phyloP scores from a whole-genome alignment of 106 monocot species.

The Allium sativum region DNA sequence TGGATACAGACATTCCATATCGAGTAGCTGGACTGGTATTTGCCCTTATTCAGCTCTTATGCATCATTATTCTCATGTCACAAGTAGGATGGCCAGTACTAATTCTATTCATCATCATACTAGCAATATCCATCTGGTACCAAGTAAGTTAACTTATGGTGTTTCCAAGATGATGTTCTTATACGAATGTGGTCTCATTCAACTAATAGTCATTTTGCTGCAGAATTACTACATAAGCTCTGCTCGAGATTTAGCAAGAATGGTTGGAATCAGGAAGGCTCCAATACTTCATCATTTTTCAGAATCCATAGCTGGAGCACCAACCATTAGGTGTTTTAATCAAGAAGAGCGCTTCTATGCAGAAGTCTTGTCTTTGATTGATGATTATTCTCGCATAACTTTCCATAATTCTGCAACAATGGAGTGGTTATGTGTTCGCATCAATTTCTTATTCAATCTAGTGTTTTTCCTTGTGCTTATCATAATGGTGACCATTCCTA shows the following conservation, averaged over 20 bases:
- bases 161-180: neutral
- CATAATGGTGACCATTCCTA: constrained; percentile 60
- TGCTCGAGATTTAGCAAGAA: constrained; percentile 81
- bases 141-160: constrained; percentile 34
- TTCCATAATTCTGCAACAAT: constrained; percentile 86
- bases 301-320: constrained; percentile 59
- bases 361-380: constrained; percentile 38
- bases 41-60: constrained; percentile 72
- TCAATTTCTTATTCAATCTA: constrained; percentile 79
- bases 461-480: constrained; percentile 49
- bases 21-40: constrained; percentile 80
- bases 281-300: constrained; percentile 87
- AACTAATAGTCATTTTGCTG: neutral
- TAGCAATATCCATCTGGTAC: constrained; percentile 64
- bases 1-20: constrained; percentile 88
- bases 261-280: constrained; percentile 74
- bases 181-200: neutral
- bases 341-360: constrained; percentile 50
- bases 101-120: constrained; percentile 37
- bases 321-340: constrained; percentile 74
- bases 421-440: constrained; percentile 83
- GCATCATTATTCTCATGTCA: constrained; percentile 76
- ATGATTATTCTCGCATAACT: constrained; percentile 70
- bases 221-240: constrained; percentile 80
- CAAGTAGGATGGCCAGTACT: constrained; percentile 69